Evolutionary conservation across 2,329 filamentous ascomycete genomes (phyloP).

Genomic region (Stagonosporopsis vannaccii): DNA sequence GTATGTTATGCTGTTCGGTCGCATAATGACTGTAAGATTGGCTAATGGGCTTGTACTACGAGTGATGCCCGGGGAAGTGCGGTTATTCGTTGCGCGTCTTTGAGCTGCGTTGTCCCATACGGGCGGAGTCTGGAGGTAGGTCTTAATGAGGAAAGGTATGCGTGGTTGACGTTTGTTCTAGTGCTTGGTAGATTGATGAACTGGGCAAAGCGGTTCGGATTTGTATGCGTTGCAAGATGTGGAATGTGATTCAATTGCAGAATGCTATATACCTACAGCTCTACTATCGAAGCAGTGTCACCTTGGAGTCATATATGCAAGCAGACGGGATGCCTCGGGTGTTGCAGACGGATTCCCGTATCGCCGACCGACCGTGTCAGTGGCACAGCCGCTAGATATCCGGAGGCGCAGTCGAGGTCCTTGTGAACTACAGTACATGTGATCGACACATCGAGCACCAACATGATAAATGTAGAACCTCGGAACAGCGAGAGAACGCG

Average conservation of each 20-base stretch:
- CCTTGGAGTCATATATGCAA: neutral
- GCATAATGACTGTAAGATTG: neutral
- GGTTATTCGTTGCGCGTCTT: constrained; percentile 2
- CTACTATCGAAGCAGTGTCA: neutral
- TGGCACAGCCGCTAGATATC: constrained; percentile 2
- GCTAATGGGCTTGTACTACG: neutral
- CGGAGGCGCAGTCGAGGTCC: neutral
- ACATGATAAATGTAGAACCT: neutral
- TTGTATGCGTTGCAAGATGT: neutral
- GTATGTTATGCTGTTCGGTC: neutral
- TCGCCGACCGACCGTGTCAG: constrained; percentile 4
- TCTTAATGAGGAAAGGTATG: no score
- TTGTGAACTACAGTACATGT: neutral
- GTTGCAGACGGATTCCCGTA: neutral
- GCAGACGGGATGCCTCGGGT: neutral
- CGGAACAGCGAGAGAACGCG: neutral
- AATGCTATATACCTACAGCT: neutral
- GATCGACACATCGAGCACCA: neutral
- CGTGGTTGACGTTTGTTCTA: neutral
- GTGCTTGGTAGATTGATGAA: neutral
- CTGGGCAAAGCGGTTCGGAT: neutral
- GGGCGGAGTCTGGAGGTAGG: neutral
- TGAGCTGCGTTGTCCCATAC: constrained; percentile 7
- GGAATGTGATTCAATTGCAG: no score
- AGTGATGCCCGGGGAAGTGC: neutral